Evolutionary conservation across 495 filamentous ascomycete species (phyloP), one percentile per base, ranked within the genome.

Genomic region (Melanomma pulvis-pyrius): DNA sequence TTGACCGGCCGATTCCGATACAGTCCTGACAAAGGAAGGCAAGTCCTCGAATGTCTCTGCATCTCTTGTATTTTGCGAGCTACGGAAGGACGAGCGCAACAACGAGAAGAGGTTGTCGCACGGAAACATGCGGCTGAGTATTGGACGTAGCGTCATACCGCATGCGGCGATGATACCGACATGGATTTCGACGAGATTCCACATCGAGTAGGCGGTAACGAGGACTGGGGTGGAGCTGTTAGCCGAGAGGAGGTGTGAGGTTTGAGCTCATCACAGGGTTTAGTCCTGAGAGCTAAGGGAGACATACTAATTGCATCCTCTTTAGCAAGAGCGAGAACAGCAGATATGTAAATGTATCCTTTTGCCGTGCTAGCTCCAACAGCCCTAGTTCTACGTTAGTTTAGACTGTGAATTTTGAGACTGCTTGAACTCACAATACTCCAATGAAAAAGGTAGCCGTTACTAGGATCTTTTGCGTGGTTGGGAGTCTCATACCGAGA

Each of bases 151-250:
- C 11, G 48, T 63, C 60, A 56, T 53, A 15, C 29, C 30, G 28
- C 60, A 63, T 19, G 60, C 60, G 21, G 49, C 60, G 19, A 39
- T 54, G 46, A 62, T 62, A 26, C 59, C n/a, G 8, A 62, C 59
- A 29, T 62, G 46, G 24, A 62, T 32, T 48, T 62, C 59, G 29
- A 41, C 59, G 12, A 52, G 57, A 30, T 60, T 60, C 57, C 57
- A 60, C 9, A 60, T 60, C 34, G 57, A n/a, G n/a, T n/a, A n/a
- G n/a, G n/a, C n/a, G n/a, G n/a, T n/a, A n/a, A n/a, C n/a, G n/a
- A n/a, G n/a, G n/a, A n/a, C n/a, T n/a, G n/a, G n/a, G n/a, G n/a
- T n/a, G n/a, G n/a, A n/a, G n/a, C n/a, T n/a, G n/a, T n/a, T n/a
- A n/a, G n/a, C n/a, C n/a, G n/a, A n/a, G n/a, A n/a, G n/a, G n/a